A percentile compares a stretch with the other conserved stretches of the same genome.
phyloP scores from a whole-genome alignment of 2,329 filamentous ascomycete species.

The Fusarium clavum region DNA sequence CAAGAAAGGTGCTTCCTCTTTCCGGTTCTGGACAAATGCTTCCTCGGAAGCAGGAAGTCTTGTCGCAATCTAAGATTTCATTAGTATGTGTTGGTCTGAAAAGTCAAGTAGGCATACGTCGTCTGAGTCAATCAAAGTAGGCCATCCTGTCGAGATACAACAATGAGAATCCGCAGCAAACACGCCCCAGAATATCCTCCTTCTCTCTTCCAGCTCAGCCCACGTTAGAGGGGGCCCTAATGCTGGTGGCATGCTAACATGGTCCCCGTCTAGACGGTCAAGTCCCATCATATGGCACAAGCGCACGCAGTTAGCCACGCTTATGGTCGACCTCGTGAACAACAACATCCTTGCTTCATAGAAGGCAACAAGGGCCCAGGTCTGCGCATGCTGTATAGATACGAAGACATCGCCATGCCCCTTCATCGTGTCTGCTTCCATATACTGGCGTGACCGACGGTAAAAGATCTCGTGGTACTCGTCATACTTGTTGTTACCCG shows the following conservation, averaged over 20 bases:
- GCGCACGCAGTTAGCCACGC: conserved; percentile 75
- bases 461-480: conserved; percentile 83
- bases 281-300: conserved; percentile 87
- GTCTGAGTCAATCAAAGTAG: conserved; percentile 78
- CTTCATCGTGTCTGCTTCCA: conserved; percentile 87
- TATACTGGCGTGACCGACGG: conserved; percentile 81
- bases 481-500: conserved; percentile 77
- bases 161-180: conserved; percentile 88
- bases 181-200: conserved; percentile 86
- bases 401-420: conserved; percentile 84
- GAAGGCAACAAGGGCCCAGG: conserved; percentile 78
- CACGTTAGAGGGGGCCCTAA: conserved; percentile 80
- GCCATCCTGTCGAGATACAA: conserved; percentile 91
- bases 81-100: conserved; percentile 6
- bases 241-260: conserved; percentile 77
- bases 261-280: conserved; percentile 77
- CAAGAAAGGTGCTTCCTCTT: conserved; percentile 72
- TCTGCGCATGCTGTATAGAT: conserved; percentile 81
- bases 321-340: conserved; percentile 89
- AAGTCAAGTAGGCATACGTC: conserved; percentile 60
- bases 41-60: conserved; percentile 84
- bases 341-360: conserved; percentile 89
- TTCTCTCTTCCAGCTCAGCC: conserved; percentile 80
- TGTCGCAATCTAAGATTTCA: conserved; percentile 69
- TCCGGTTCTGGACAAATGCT: conserved; percentile 74